Evolutionary conservation across 257 asterid genomes (phyloP).

Genomic region (Solanum pimpinellifolium): DNA sequence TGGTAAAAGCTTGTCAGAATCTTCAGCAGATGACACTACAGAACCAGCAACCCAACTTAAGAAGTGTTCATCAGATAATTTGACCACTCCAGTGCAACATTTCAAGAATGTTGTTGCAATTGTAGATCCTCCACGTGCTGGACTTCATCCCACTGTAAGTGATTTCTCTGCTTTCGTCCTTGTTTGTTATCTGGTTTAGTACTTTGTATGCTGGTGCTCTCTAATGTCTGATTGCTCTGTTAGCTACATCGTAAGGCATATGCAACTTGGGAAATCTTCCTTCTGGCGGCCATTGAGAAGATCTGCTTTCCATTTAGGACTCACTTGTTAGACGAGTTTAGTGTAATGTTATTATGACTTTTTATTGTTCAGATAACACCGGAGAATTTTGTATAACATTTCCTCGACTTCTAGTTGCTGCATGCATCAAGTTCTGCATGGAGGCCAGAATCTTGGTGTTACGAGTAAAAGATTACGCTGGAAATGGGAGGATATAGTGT

Average conservation of each 20-base stretch:
- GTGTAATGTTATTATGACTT: neutral
- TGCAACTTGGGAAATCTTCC: neutral
- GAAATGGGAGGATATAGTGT: neutral
- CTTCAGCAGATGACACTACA: conserved; percentile 8
- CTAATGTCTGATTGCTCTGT: neutral
- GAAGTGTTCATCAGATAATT: conserved; percentile 18
- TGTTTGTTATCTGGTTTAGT: neutral
- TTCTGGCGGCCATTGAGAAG: neutral
- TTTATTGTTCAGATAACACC: neutral
- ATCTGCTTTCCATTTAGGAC: neutral
- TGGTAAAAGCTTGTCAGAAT: conserved; percentile 5
- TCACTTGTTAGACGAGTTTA: neutral
- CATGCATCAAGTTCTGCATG: neutral
- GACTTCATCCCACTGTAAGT: conserved; percentile 99
- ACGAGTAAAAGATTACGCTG: neutral
- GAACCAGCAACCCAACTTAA: conserved; percentile 18
- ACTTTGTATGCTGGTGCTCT: neutral
- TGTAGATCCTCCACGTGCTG: conserved; percentile 98
- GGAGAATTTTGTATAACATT: neutral
- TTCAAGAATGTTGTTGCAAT: conserved; percentile 83
- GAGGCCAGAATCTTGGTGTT: neutral
- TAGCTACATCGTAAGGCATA: neutral
- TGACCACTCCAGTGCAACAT: conserved; percentile 16
- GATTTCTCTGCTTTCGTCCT: conserved; percentile 1
- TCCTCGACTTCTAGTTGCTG: neutral